Evolutionary conservation across 2,329 filamentous ascomycete genomes (phyloP), one percentile per base, ranked within the genome.

Genomic region (Xylogone sp.): DNA sequence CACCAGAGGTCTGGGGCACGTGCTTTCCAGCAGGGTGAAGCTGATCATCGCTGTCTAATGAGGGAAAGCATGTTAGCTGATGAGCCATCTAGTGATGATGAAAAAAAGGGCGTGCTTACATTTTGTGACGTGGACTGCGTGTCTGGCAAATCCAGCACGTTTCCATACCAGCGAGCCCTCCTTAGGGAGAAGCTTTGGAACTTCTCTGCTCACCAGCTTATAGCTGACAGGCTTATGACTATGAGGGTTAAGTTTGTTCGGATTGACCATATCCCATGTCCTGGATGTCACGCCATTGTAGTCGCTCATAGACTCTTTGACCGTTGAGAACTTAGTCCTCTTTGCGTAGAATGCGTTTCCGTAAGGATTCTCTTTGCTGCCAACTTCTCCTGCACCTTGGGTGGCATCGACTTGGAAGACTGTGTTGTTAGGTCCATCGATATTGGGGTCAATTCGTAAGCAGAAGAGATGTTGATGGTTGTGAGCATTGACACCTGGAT

Each of bases 401-500:
- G 83, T 77, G 1, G 90, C 87, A 60, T 97, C 92, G 12, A 87
- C 84, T 71, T 92, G 83, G 75, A 90, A 93, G 53, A 96, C 78
- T 0, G 90, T 92, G 68, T 97, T 97, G 56, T 85, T 79, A 1
- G 86, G 82, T 0, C 92, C 92, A 65, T 96, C 92, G 50, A 97
- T 81, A 64, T 93, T 94, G 27, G 91, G 82, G 66, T 97, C 88
- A 43, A 96, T 75, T 42, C 92, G 88, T 43, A 97, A 75, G 66
- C 90, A 96, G 81, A 97, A 97, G 27, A 97, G 79, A 69, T 97
- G 92, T 70, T 97, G 91, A 69, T 97, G 92, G 73, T 96, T 96
- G 73, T 96, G 92, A 0, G 92, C 92, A 64, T 96, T 96, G 64
- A 96, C 90, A 42, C 89, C 76, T 0, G 90, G 88, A 64, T 93